Conservation (phyloP, 768 basidiomycete genomes). For the Agaricus sinodeliciosus region DNA sequence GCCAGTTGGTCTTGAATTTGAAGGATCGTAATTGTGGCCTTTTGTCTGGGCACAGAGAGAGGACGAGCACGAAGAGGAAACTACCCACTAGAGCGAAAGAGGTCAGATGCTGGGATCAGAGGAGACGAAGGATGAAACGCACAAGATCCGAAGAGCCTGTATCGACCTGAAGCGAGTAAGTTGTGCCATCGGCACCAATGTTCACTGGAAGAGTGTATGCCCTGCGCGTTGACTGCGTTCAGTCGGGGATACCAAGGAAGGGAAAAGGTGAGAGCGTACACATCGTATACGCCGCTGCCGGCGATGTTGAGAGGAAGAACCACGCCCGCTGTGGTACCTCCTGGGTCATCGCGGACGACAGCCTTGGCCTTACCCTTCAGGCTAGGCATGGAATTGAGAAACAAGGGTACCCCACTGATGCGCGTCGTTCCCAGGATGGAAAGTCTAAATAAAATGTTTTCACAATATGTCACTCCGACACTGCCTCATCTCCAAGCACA, state of each 20-base stretch:
- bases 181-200: constrained; percentile 43
- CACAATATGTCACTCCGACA: not conserved
- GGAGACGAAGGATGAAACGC: constrained; percentile 17
- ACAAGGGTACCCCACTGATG: not conserved
- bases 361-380: constrained; percentile 19
- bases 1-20: constrained; percentile 30
- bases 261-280: constrained; percentile 39
- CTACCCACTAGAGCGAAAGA: constrained; percentile 60
- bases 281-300: constrained; percentile 46
- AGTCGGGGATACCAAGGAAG: not conserved
- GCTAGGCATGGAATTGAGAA: constrained; percentile 6
- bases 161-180: constrained; percentile 65
- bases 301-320: constrained; percentile 52
- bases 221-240: constrained; percentile 26
- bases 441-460: not conserved
- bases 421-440: not conserved
- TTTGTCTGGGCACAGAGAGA: constrained; percentile 39
- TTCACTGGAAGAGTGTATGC: constrained; percentile 57
- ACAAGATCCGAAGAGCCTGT: constrained; percentile 81
- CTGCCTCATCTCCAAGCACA: constrained; percentile 1
- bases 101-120: not conserved
- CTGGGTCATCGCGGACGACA: not conserved
- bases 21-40: constrained; percentile 51
- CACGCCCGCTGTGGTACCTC: constrained; percentile 45
- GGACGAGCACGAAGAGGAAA: constrained; percentile 57